Conservation (phyloP, 331 rosid genomes). For the Malus hybrid region DNA sequence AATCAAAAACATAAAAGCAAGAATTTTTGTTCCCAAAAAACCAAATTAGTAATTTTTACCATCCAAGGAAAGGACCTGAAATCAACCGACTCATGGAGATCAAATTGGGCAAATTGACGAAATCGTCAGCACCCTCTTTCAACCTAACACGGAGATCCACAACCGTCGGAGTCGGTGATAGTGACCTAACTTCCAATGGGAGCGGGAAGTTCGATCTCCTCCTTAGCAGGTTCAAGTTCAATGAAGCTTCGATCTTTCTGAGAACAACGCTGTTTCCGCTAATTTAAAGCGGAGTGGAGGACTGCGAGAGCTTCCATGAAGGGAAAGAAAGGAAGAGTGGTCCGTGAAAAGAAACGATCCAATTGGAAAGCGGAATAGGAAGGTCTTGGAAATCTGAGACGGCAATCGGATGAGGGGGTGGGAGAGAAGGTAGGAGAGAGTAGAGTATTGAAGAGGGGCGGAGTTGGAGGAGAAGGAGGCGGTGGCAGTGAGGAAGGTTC, state of each 20-base stretch:
- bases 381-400: conserved; percentile 9
- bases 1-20: too few species aligned
- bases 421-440: conserved; percentile 6
- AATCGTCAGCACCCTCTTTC: not conserved
- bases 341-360: conserved; percentile 44
- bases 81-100: conserved; percentile 59
- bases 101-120: conserved; percentile 62
- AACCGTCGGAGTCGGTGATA: not conserved
- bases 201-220: conserved; percentile 33
- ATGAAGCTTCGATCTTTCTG: conserved; percentile 39
- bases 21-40: too few species aligned
- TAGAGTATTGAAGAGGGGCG: conserved; percentile 14
- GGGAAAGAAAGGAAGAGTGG: conserved; percentile 74
- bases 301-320: conserved; percentile 91
- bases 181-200: conserved; percentile 22
- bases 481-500: conserved; percentile 47
- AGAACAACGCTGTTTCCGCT: conserved; percentile 46
- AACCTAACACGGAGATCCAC: conserved; percentile 24
- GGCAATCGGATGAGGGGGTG: conserved; percentile 30
- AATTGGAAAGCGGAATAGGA: conserved; percentile 38
- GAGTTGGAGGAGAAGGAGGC: conserved; percentile 26
- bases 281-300: conserved; percentile 75
- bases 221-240: conserved; percentile 47
- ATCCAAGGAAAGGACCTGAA: conserved; percentile 86
- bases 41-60: conserved; percentile 29